Evolutionary conservation across 805 yeast species (phyloP).

Genomic region (Pichia cephalocereana): DNA sequence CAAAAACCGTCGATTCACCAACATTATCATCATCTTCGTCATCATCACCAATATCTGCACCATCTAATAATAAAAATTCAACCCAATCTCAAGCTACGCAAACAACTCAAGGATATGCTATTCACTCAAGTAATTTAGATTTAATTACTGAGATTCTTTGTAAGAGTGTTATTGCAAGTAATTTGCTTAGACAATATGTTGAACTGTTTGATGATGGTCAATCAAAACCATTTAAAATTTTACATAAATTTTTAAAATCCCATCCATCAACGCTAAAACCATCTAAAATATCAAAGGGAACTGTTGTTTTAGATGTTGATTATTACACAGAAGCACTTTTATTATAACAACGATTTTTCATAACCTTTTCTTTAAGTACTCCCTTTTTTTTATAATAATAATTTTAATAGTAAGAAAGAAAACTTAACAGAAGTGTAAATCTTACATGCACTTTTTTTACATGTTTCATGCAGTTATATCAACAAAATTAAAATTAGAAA

Average conservation of each 20-base stretch:
- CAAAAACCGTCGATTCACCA: background rate
- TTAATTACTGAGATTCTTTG: slow-evolving; percentile 13
- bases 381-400: too few relatives aligned
- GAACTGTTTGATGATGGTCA: slow-evolving; percentile 27
- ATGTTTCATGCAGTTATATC: too few relatives aligned
- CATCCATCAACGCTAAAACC: slow-evolving; percentile 28
- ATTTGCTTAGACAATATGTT: slow-evolving; percentile 24
- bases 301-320: slow-evolving; percentile 15
- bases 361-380: too few relatives aligned
- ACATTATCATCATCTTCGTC: background rate
- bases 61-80: background rate
- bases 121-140: background rate
- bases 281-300: slow-evolving; percentile 23
- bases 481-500: too few relatives aligned
- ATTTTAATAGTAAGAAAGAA: background rate
- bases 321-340: slow-evolving; percentile 2
- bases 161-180: slow-evolving; percentile 20
- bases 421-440: background rate
- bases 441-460: too few relatives aligned
- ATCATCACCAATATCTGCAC: background rate
- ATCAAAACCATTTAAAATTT: slow-evolving; percentile 18
- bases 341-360: background rate
- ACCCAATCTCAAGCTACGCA: background rate
- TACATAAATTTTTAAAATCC: slow-evolving; percentile 20
- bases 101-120: background rate